Base-by-base conservation (phyloP, 1,284 basidiomycete species). In the Ustilago curta region DNA sequence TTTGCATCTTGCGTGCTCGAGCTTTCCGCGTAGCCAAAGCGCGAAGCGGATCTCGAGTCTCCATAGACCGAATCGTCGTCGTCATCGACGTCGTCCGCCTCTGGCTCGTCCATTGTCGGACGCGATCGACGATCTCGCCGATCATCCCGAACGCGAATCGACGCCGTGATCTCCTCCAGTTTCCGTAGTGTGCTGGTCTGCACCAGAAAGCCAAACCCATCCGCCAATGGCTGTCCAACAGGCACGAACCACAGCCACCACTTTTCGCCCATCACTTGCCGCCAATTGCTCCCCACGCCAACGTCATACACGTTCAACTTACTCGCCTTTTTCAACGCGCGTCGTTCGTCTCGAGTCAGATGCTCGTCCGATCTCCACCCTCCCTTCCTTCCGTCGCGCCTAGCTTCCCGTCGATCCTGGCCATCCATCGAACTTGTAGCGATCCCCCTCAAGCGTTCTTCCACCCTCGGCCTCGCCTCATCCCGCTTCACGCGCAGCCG, bases 281-380 rank as follows among this genome's bases (percentile, higher is more conserved):
- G 37, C 79, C 77, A 81, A 43, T 84, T 84, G 19, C 45, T 51
- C 9, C 19, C 21, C 1, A 53, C 31, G 4, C 81, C 81, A 3
- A 83, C 64, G 44, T 84, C 76, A 70, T 83, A 84, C 8, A 83
- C 71, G 49, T 84, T 81, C 42, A 79, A 64, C 45, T 76, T 76
- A 65, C 66, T 68, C 3, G 79, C 79, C 50, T 75, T 68, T 47
- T 76, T 76, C 12, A 81, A 43, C 14, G 77, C 73, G 18, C 63
- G 48, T 12, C 79, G 58, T 58, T 81, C 78, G 23, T 79, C 66
- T 3, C 68, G 39, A 1, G 70, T 76, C 12, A 81, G 64, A 47
- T 73, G 63, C 55, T 79, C 79, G 60, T 81, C 78, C 21, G 60
- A 45, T 6, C 70, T 32, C 79, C 78, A 80, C 2, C 47, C 53